These are phyloP conservation scores for Artomyces pyxidatus DNA, from an alignment of 768 basidiomycete species.

Conservation along the genomic window DNA sequence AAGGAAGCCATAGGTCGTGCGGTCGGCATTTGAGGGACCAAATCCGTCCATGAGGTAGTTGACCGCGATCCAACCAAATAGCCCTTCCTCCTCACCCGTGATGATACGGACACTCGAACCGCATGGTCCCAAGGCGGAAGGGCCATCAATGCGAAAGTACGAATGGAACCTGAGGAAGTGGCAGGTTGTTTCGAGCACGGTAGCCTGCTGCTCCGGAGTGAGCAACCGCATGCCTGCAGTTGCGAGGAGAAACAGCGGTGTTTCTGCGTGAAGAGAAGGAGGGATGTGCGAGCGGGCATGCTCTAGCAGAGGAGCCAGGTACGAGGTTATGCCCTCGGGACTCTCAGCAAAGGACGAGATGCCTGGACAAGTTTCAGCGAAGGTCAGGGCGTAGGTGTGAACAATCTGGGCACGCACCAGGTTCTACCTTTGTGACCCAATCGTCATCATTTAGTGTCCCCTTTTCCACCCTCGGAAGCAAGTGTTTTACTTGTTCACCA, in stretches of 20 bases:
- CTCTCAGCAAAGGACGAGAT: slow-evolving; percentile 74
- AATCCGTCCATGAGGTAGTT: slow-evolving; percentile 99
- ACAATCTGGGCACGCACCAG: slow-evolving; percentile 50
- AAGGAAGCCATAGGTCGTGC: slow-evolving; percentile 91
- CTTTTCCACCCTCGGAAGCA: slow-evolving; percentile 84
- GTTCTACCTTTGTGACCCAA: slow-evolving; percentile 90
- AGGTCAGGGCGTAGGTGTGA: background rate
- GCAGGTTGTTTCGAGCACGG: slow-evolving; percentile 73
- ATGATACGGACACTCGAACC: slow-evolving; percentile 92
- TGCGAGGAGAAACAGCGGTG: slow-evolving; percentile 89
- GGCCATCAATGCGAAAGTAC: slow-evolving; percentile 64
- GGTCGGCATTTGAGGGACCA: slow-evolving; percentile 40
- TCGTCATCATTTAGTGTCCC: slow-evolving; percentile 73
- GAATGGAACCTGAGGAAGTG: slow-evolving; percentile 67
- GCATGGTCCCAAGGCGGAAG: slow-evolving; percentile 69
- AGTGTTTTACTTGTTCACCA: slow-evolving; percentile 38
- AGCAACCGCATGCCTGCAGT: slow-evolving; percentile 97
- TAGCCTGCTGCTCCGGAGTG: slow-evolving; percentile 54
- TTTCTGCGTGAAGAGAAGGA: slow-evolving; percentile 74
- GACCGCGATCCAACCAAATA: slow-evolving; percentile 98
- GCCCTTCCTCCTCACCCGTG: slow-evolving; percentile 94
- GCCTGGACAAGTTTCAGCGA: slow-evolving; percentile 38
- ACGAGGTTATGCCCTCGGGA: slow-evolving; percentile 59
- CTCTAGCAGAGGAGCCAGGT: slow-evolving; percentile 74
- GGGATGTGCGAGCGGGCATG: slow-evolving; percentile 83